Base-by-base conservation (phyloP, 2,329 filamentous ascomycete genomes). In the Westerdykella aurantiaca region DNA sequence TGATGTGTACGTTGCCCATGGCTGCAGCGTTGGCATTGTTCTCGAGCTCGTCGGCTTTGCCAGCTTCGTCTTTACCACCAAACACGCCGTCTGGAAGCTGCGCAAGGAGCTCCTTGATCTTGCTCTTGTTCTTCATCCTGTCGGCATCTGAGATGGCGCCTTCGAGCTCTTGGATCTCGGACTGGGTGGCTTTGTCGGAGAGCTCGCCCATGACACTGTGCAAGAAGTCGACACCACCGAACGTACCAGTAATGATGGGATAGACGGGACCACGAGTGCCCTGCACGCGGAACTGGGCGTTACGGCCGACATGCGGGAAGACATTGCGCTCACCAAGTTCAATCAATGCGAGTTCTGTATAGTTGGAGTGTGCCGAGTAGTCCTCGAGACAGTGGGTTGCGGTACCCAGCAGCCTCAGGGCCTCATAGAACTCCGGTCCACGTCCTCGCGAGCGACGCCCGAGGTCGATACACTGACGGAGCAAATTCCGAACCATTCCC, bases 301-400 rank as follows among this genome's bases (percentile, higher is more conserved):
- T 71, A 45, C 81, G 77, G 31, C 91, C 91, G 43, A 93, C 87
- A 60, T 95, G 89, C 21, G 91, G 88, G 67, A 96, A 96, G 47
- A 95, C 71, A 48, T 86, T 79, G 5, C 71, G 74, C 68, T 93
- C 88, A 41, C 88, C 89, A 58, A 95, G 70, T 66, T 95, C 89
- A 56, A 93, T 89, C 38, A 96, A 76, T 46, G 86, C 87, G 46
- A 96, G 79, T 67, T 96, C 90, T 12, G 78, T 82, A 69, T 95
- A 96, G 74, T 96, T 96, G 65, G 88, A 94, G 70, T 96, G 91
- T 13, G 90, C 91, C 42, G 89, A 83, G 71, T 84, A 97, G 64
- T 96, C 90, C 80, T 63, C 90, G 18, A 96, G 72, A 63, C 89
- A 95, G 71, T 97, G 91, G 44, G 89, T 79, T 31, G 85, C 90